Conservation (phyloP, 2,329 filamentous ascomycete genomes). For the Cercospora sp. region DNA sequence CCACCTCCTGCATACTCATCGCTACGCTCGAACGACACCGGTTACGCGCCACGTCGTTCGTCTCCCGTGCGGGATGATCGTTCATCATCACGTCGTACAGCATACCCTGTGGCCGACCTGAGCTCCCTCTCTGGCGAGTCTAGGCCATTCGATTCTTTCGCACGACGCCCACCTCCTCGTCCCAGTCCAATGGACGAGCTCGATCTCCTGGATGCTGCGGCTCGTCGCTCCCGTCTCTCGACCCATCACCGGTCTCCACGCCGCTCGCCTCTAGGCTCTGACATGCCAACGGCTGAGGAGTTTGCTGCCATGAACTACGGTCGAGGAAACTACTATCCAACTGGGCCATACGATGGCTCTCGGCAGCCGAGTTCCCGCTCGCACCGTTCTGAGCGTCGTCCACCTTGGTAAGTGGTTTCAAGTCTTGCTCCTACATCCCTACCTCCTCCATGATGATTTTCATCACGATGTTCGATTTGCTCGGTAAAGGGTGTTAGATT, state of each 20-base stretch:
- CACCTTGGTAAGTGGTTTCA: constrained; percentile 1
- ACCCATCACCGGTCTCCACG: neutral
- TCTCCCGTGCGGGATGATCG: neutral
- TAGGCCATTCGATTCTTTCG: constrained; percentile 1
- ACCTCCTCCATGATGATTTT: neutral
- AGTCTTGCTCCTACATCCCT: neutral
- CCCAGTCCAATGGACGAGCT: constrained; percentile 1
- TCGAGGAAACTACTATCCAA: neutral
- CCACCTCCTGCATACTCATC: neutral
- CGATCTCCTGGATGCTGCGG: neutral
- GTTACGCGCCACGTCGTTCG: neutral
- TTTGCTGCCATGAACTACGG: neutral
- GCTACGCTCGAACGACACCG: neutral
- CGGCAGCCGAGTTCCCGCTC: neutral
- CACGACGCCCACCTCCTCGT: constrained; percentile 1
- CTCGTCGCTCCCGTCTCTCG: neutral
- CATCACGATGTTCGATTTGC: neutral
- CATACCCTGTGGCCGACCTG: neutral
- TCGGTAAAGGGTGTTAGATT: neutral
- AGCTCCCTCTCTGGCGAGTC: neutral
- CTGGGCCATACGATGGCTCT: neutral
- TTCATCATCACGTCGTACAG: neutral
- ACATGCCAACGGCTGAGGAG: neutral
- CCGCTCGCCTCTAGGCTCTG: neutral
- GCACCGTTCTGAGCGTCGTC: neutral